Evolutionary conservation across 176 grass and related monocot genomes (phyloP).

Genomic region (Cenchrus americanus): DNA sequence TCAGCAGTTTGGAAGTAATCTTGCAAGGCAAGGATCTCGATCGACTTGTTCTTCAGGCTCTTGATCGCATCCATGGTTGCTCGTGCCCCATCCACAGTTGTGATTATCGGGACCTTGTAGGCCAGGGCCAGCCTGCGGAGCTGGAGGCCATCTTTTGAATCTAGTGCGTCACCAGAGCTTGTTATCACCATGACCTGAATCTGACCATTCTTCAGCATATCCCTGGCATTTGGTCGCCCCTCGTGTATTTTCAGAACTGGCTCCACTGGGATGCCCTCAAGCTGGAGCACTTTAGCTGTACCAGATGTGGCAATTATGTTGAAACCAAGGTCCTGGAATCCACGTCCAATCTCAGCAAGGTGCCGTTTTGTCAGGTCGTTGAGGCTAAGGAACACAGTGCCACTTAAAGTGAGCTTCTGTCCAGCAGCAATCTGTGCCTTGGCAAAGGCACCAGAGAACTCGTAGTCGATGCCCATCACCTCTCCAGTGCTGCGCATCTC

Average conservation of each 20-base stretch:
- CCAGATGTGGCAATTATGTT: constrained; percentile 89
- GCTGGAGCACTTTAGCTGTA: constrained; percentile 79
- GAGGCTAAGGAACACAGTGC: constrained; percentile 86
- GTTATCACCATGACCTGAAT: constrained; percentile 99
- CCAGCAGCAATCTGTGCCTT: constrained; percentile 99
- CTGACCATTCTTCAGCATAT: constrained; percentile 87
- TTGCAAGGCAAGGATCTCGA: constrained; percentile 84
- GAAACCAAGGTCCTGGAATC: constrained; percentile 80
- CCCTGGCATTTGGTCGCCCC: constrained; percentile 85
- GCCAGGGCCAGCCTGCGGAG: constrained; percentile 84
- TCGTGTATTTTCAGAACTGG: constrained; percentile 94
- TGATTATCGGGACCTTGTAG: constrained; percentile 92
- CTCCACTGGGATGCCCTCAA: constrained; percentile 80
- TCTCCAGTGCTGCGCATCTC: constrained; percentile 99
- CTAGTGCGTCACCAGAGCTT: constrained; percentile 84
- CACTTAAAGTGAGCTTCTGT: constrained; percentile 76
- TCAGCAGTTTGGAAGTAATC: constrained; percentile 77
- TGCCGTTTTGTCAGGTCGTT: constrained; percentile 91
- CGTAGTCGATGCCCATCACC: constrained; percentile 97
- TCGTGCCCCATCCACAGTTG: constrained; percentile 88
- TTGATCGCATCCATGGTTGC: constrained; percentile 87
- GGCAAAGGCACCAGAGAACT: constrained; percentile 87
- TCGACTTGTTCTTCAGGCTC: constrained; percentile 79
- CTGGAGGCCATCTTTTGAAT: constrained; percentile 84
- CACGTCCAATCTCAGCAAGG: constrained; percentile 73